These are phyloP conservation scores for Camelina hispida DNA, from an alignment of 345 rosid genomes.

Conservation along the genomic window DNA sequence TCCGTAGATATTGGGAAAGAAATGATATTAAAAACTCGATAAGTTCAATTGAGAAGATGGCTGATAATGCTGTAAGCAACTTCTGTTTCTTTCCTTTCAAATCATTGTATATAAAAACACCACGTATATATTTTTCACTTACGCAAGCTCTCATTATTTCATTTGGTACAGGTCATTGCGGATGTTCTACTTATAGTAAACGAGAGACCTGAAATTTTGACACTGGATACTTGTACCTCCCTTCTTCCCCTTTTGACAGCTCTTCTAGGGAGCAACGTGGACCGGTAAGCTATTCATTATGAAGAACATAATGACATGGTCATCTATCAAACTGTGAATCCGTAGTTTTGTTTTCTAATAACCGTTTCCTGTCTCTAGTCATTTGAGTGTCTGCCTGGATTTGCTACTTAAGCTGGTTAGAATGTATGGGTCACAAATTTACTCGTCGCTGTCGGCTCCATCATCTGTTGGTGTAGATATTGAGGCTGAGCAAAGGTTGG, in stretches of 20 bases:
- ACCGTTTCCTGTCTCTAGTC: slow-evolving; percentile 55
- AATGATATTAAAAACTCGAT: slow-evolving; percentile 80
- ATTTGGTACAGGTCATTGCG: slow-evolving; percentile 71
- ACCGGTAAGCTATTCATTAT: slow-evolving; percentile 57
- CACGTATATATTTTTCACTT: not conserved
- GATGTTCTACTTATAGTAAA: slow-evolving; percentile 70
- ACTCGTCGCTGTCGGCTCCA: slow-evolving; percentile 80
- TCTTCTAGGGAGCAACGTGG: slow-evolving; percentile 82
- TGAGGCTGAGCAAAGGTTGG: slow-evolving; percentile 96
- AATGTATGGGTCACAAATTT: slow-evolving; percentile 75
- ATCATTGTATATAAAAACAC: not conserved
- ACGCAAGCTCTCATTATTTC: not conserved
- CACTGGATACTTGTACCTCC: slow-evolving; percentile 80
- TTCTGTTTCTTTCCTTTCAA: slow-evolving; percentile 8
- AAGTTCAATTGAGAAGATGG: slow-evolving; percentile 89
- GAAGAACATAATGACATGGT: not conserved
- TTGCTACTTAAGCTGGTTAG: slow-evolving; percentile 90
- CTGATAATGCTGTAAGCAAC: slow-evolving; percentile 80
- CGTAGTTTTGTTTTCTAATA: not conserved
- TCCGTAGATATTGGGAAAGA: slow-evolving; percentile 89
- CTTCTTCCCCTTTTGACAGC: slow-evolving; percentile 80
- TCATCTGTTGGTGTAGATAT: slow-evolving; percentile 92
- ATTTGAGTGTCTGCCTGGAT: slow-evolving; percentile 79
- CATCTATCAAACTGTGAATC: not conserved
- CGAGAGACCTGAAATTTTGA: slow-evolving; percentile 72